Base-by-base conservation (phyloP, 345 rosid species). In the Pistacia integerrima region DNA sequence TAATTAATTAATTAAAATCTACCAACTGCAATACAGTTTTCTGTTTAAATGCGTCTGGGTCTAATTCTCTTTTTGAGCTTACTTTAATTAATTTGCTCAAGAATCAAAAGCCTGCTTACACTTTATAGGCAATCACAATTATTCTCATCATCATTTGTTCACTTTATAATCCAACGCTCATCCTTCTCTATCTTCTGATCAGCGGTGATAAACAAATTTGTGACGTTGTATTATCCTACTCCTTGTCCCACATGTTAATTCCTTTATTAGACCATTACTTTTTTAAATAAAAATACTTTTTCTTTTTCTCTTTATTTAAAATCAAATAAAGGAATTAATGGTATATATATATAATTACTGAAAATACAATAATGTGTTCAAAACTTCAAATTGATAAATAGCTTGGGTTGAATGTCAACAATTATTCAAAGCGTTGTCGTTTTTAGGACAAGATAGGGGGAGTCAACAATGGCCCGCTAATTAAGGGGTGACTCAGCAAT, bases 161-260 rank as follows among this genome's bases (percentile, higher is more conserved):
- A 25, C 48, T 30, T 54, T 35, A 17, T 28, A 10, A 70, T 84
- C 78, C 65, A 69, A 72, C 77, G 83, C 63, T 25, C 38, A n/a
- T 70, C 65, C 64, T 73, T 70, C 52, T 57, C 9, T 57, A 65
- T 59, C 49, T 69, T 46, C 64, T 56, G 79, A 25, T 25, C 0
- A 8, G 56, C 30, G 69, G 69, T 73, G 57, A 48, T 10, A 12
- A n/a, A n/a, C 67, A 44, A 20, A 52, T 51, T 70, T 74, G 7
- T 70, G 44, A 17, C 28, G 9, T 63, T 16, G 11, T 2, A 22
- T 2, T 41, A 25, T 1, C 25, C 16, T 20, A 52, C n/a, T 14
- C 65, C 30, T 25, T 48, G 57, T 8, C 49, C 70, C 38, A 55
- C 64, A 3, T 7, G 11, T 12, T 41, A 72, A 58, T 38, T 48